phyloP scores from a whole-genome alignment of 495 filamentous ascomycete species.

The Haplographium delicatum region DNA sequence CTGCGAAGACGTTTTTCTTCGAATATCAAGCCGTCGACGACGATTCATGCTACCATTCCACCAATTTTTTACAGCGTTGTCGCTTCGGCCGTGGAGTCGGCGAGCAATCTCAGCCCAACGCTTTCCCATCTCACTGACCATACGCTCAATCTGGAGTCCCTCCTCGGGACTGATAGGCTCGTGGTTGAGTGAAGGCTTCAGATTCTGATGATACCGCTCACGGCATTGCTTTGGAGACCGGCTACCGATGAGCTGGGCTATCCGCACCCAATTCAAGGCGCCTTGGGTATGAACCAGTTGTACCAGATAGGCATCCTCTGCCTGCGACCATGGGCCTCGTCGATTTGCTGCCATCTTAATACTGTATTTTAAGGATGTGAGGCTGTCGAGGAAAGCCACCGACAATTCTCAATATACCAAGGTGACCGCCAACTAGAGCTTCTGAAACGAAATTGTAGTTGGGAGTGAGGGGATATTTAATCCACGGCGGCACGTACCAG shows the following conservation, averaged over 20 bases:
- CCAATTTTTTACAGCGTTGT: conserved; percentile 99
- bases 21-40: conserved; percentile 44
- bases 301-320: conserved; percentile 70
- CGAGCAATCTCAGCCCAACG: conserved; percentile 95
- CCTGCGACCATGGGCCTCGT: conserved; percentile 83
- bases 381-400: no score
- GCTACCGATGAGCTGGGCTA: conserved; percentile 68
- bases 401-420: no score
- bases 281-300: conserved; percentile 71
- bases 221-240: conserved; percentile 94
- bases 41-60: conserved; percentile 97
- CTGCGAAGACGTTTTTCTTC: conserved; percentile 32
- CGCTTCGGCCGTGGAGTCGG: conserved; percentile 78
- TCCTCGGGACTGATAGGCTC: conserved; percentile 90
- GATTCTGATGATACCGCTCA: conserved; percentile 91
- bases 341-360: conserved; percentile 57
- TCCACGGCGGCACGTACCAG: no score
- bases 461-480: no score
- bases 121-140: conserved; percentile 81
- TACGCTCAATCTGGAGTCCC: conserved; percentile 70
- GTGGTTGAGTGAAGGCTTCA: conserved; percentile 87
- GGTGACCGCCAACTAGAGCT: no score
- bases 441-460: no score
- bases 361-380: no score
- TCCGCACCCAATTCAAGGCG: conserved; percentile 87